phyloP scores from a whole-genome alignment of 176 grass and related monocot species.

The Hyparrhenia diplandra region DNA sequence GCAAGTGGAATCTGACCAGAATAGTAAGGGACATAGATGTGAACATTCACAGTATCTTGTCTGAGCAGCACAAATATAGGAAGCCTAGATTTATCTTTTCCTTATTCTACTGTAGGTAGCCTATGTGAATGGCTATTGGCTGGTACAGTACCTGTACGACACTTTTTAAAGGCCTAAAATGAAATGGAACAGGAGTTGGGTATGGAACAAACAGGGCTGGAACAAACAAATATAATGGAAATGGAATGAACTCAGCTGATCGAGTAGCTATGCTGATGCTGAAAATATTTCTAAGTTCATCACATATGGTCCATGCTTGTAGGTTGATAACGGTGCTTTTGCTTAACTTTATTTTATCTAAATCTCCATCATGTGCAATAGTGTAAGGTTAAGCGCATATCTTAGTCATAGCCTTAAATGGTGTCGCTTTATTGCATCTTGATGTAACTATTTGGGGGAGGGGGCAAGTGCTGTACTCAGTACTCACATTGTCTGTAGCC shows the following conservation, averaged over 20 bases:
- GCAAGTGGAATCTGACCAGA: conserved; percentile 39
- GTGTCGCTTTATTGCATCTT: neutral
- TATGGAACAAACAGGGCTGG: neutral
- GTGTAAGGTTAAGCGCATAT: neutral
- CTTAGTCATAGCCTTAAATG: neutral
- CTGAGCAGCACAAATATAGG: conserved; percentile 27
- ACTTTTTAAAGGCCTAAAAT: conserved; percentile 18
- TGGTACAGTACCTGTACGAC: conserved; percentile 9
- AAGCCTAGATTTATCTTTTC: conserved; percentile 46
- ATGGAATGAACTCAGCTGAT: neutral
- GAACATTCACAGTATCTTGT: conserved; percentile 39
- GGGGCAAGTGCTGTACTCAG: neutral
- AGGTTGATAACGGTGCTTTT: neutral
- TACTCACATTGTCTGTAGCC: neutral
- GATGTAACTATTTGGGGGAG: neutral
- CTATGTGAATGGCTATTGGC: conserved; percentile 10
- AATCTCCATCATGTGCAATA: neutral
- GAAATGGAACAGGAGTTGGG: conserved; percentile 1
- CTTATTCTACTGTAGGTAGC: conserved; percentile 31
- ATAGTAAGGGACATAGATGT: conserved; percentile 46
- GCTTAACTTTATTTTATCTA: neutral
- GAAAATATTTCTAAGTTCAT: neutral
- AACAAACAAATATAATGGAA: neutral
- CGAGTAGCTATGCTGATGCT: neutral
- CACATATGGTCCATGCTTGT: neutral